These are phyloP conservation scores for Isatis tinctoria DNA, from an alignment of 345 rosid genomes.

Conservation along the genomic window DNA sequence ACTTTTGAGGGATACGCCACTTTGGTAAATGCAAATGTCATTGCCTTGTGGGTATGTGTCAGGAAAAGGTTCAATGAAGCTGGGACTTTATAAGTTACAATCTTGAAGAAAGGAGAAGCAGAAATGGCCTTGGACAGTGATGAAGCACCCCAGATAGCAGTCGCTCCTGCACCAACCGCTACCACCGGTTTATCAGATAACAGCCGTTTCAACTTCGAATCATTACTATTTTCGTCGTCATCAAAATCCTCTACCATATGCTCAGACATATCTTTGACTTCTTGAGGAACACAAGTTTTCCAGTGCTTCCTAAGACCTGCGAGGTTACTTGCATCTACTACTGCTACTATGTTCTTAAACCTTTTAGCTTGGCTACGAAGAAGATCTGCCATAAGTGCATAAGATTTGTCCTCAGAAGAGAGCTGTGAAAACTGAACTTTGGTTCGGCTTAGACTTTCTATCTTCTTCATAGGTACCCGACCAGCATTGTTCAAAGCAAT, in stretches of 20 bases:
- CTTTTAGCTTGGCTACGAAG: constrained; percentile 68
- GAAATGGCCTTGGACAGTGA: constrained; percentile 71
- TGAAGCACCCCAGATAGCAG: constrained; percentile 77
- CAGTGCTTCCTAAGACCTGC: constrained; percentile 82
- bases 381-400: constrained; percentile 69
- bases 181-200: constrained; percentile 62
- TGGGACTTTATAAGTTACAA: constrained; percentile 53
- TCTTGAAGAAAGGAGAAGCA: constrained; percentile 69
- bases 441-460: constrained; percentile 24
- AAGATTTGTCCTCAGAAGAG: constrained; percentile 66
- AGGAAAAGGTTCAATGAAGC: constrained; percentile 57
- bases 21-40: constrained; percentile 56
- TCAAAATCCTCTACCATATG: constrained; percentile 39
- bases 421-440: constrained; percentile 59
- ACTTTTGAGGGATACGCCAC: constrained; percentile 56
- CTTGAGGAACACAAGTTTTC: constrained; percentile 66
- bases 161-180: constrained; percentile 94
- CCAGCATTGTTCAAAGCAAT: constrained; percentile 73
- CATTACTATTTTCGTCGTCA: constrained; percentile 39
- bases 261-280: constrained; percentile 60
- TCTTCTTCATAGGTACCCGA: constrained; percentile 50
- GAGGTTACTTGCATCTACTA: constrained; percentile 75
- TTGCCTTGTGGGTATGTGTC: constrained; percentile 64
- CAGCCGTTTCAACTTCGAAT: constrained; percentile 38
- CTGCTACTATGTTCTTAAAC: constrained; percentile 70